These are phyloP conservation scores for Colletotrichum noveboracense DNA, from an alignment of 2,329 filamentous ascomycete genomes.

Conservation along the genomic window DNA sequence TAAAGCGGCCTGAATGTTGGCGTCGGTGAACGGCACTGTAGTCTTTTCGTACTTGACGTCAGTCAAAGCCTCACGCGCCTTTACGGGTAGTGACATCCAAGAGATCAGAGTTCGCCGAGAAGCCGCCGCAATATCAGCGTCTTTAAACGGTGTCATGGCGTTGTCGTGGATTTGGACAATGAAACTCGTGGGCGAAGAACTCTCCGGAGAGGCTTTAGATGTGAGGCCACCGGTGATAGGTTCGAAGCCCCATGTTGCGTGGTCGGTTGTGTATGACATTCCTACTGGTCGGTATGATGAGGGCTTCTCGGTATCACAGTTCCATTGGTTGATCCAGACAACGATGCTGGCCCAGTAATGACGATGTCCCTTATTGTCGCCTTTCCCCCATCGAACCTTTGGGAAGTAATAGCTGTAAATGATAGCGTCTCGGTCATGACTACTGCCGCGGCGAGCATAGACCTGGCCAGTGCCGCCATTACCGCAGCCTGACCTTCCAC, in stretches of 20 bases:
- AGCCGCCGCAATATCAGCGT: not conserved
- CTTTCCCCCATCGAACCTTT: not conserved
- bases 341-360: not conserved
- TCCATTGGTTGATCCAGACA: not conserved
- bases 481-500: not conserved
- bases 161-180: not conserved
- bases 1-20: not conserved
- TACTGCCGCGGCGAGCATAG: not conserved
- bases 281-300: not conserved
- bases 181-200: not conserved
- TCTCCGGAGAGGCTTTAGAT: not conserved
- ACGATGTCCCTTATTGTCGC: not conserved
- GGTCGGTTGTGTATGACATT: not conserved
- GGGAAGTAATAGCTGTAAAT: not conserved
- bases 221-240: not conserved
- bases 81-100: not conserved
- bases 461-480: not conserved
- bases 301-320: not conserved
- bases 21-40: not conserved
- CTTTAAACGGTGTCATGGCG: not conserved
- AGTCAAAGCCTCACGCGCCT: not conserved
- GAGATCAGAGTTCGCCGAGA: not conserved
- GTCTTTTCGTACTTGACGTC: not conserved
- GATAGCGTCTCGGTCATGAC: not conserved
- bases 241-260: not conserved